Evolutionary conservation across 495 filamentous ascomycete species (phyloP), one percentile per base, ranked within the genome.

Genomic region (Rhizodiscina lignyota): DNA sequence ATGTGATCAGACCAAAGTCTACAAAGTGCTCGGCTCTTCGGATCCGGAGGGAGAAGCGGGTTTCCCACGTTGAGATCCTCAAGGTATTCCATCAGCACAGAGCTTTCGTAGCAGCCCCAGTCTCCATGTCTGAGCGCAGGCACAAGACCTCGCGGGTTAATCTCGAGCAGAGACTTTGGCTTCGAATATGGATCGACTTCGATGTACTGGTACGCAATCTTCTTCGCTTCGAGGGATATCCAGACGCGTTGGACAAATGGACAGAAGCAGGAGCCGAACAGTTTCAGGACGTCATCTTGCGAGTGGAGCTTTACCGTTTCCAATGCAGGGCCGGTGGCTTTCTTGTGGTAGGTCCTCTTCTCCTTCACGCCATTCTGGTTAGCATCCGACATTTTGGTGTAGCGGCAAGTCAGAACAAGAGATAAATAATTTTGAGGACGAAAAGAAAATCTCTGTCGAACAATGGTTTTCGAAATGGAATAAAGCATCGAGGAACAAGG

Each of bases 211-310:
- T 96, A 96, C 16, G 63, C 62, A 28, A 92, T 64, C 4, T 71
- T 66, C 52, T 93, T 94, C 34, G 74, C 58, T 54, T 96, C 85
- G n/a, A 96, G 63, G 4, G 87, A 76, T 43, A 96, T 92, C 87
- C 87, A 96, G 15, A 93, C 83, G 10, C 87, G 76, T 56, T 21
- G 33, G 15, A 27, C 26, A 18, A 29, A 27, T 12, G 28, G 8
- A 40, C 86, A 94, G 55, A 93, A 94, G 57, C 84, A 91, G 49
- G 77, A 81, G 30, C 83, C 83, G 57, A 76, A 93, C 4, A 96
- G 58, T 56, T 86, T 89, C 26, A 94, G 56, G 16, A 77, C 74
- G 35, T 70, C 54, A 4, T 82, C 77, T 40, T 73, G 70, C 11
- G 68, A 64, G 45, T 81, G 86, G 21, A 66, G 73, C 47, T 70